These are phyloP conservation scores for Carex cristatella DNA, from an alignment of 176 grass and related monocot genomes.

Conservation along the genomic window DNA sequence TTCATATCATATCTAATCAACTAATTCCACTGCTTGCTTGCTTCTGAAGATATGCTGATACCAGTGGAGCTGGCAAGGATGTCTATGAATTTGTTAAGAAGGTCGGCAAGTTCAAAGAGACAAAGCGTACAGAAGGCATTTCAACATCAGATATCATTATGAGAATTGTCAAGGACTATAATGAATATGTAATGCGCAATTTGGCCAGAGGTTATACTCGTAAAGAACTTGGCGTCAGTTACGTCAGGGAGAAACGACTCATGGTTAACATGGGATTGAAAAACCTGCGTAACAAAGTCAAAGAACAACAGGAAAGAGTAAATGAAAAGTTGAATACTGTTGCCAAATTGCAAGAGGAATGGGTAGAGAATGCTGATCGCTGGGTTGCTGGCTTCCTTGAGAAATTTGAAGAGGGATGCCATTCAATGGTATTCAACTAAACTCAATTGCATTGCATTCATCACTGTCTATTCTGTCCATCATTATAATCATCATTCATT, in stretches of 20 bases:
- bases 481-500: not conserved
- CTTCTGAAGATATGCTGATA: slow-evolving; percentile 60
- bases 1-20: no score
- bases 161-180: slow-evolving; percentile 97
- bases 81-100: slow-evolving; percentile 94
- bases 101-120: slow-evolving; percentile 88
- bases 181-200: slow-evolving; percentile 96
- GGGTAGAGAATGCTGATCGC: slow-evolving; percentile 96
- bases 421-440: slow-evolving; percentile 56
- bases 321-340: slow-evolving; percentile 79
- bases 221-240: slow-evolving; percentile 95
- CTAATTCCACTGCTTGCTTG: no score
- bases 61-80: slow-evolving; percentile 88
- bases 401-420: slow-evolving; percentile 94
- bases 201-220: slow-evolving; percentile 90
- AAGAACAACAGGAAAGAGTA: slow-evolving; percentile 89
- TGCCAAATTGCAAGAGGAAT: slow-evolving; percentile 85
- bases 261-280: slow-evolving; percentile 95
- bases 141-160: slow-evolving; percentile 99
- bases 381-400: slow-evolving; percentile 97
- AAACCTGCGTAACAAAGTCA: slow-evolving; percentile 79
- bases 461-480: not conserved
- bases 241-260: slow-evolving; percentile 92
- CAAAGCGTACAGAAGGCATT: slow-evolving; percentile 87
- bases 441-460: no score